Evolutionary conservation across 768 basidiomycete genomes (phyloP), one percentile per base, ranked within the genome.

Genomic region (Chalciporus sphaerocephalus): DNA sequence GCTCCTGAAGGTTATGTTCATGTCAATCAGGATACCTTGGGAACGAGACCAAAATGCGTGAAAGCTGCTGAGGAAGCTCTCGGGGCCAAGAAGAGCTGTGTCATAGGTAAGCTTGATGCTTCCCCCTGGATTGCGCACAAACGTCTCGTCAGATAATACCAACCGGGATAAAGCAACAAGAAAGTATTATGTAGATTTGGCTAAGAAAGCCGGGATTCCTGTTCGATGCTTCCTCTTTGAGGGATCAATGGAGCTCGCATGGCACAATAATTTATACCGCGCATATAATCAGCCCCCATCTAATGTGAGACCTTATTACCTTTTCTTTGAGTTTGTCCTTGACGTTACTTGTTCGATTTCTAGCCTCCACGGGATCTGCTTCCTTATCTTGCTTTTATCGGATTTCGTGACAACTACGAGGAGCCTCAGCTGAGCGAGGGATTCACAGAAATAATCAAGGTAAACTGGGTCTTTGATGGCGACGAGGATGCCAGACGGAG

Each of bases 261-360:
- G 83, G 84, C 95, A 97, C 65, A 96, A 97, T 62, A 94, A 94
- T 57, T 66, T 93, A 7, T 96, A 95, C 60, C 80, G 94, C 23
- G 81, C 90, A 28, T 88, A 71, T 52, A 78, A 76, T 49, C 66
- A 76, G 23, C 79, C 81, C 0, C 61, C 75, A 2, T 70, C 72
- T 1, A 62, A 33, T 22, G 45, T 57, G 34, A 50, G 51, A 12
- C 22, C 23, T 30, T 9, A 2, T 40, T 21, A 6, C 18, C 15
- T 21, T 16, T 34, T 10, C 38, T 42, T 10, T 9, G 38, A 40
- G 25, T 24, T 33, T 13, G 7, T 28, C 6, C 32, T 30, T 58
- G 24, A 48, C 0, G 32, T 38, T 22, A 9, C 8, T 15, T 20
- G 12, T 27, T 28, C 27, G 22, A 37, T 34, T 41, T 18, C 30